A percentile compares a stretch with the other conserved stretches of the same genome.
Conservation (phyloP, 225 moss, liverwort and hornwort genomes). For the Ulota crispa region DNA sequence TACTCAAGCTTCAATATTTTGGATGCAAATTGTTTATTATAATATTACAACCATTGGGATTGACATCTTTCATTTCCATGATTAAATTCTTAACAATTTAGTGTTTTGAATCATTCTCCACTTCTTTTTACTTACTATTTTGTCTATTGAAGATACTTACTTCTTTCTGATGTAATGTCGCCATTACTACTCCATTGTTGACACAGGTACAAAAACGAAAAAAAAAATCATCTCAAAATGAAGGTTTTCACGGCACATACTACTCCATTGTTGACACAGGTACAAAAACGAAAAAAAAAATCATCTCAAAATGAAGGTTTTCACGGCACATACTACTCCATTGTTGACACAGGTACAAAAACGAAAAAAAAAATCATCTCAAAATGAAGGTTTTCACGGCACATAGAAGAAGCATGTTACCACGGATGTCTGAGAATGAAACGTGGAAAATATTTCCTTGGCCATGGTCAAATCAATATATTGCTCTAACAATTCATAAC, state of each 20-base stretch:
- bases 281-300: background rate
- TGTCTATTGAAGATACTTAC: background rate
- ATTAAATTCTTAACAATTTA: too few species aligned
- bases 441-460: slow-evolving; percentile 28
- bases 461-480: slow-evolving; percentile 40
- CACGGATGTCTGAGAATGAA: slow-evolving; percentile 37
- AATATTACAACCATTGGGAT: too few species aligned
- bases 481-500: background rate
- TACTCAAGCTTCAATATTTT: too few species aligned
- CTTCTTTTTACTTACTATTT: too few species aligned
- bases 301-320: background rate
- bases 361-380: background rate
- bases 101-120: too few species aligned
- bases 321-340: background rate
- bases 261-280: background rate
- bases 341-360: background rate
- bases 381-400: background rate
- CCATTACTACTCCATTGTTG: background rate
- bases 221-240: background rate
- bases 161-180: background rate
- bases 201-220: background rate
- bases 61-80: too few species aligned
- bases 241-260: background rate
- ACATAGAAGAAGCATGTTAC: slow-evolving; percentile 28
- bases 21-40: too few species aligned